Evolutionary conservation across 176 grass and related monocot genomes (phyloP).

Genomic region (Lolium multiflorum): DNA sequence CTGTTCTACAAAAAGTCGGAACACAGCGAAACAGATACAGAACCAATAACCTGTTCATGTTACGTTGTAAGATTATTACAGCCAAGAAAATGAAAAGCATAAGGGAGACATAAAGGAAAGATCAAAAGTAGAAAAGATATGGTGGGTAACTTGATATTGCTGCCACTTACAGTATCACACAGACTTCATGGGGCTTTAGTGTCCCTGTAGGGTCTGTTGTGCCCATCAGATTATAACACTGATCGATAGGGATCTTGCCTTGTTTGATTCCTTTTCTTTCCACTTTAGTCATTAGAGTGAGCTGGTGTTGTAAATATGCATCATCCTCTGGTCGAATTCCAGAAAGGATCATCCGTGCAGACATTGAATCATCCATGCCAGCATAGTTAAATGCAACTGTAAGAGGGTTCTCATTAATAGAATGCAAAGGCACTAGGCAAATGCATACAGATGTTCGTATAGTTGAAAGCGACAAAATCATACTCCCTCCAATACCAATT

Average conservation of each 20-base stretch:
- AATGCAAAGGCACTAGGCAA: background rate
- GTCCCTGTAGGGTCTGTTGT: slow-evolving; percentile 65
- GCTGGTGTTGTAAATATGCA: slow-evolving; percentile 50
- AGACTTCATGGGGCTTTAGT: slow-evolving; percentile 65
- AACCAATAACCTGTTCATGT: slow-evolving; percentile 10
- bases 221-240: slow-evolving; percentile 74
- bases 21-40: slow-evolving; percentile 22
- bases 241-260: slow-evolving; percentile 59
- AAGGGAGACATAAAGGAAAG: slow-evolving; percentile 21
- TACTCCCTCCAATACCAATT: background rate
- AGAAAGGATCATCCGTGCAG: slow-evolving; percentile 65
- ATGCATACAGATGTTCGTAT: background rate
- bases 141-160: background rate
- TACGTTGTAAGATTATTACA: background rate
- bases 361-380: slow-evolving; percentile 72
- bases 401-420: slow-evolving; percentile 31
- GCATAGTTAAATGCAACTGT: slow-evolving; percentile 58
- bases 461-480: background rate
- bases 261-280: slow-evolving; percentile 57
- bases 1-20: slow-evolving; percentile 18
- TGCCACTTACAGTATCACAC: slow-evolving; percentile 67
- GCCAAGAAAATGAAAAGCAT: background rate
- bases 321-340: slow-evolving; percentile 59
- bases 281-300: slow-evolving; percentile 38
- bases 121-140: background rate